Base-by-base conservation (phyloP, 225 moss, liverwort and hornwort species). In the Physcomitrium patens region DNA sequence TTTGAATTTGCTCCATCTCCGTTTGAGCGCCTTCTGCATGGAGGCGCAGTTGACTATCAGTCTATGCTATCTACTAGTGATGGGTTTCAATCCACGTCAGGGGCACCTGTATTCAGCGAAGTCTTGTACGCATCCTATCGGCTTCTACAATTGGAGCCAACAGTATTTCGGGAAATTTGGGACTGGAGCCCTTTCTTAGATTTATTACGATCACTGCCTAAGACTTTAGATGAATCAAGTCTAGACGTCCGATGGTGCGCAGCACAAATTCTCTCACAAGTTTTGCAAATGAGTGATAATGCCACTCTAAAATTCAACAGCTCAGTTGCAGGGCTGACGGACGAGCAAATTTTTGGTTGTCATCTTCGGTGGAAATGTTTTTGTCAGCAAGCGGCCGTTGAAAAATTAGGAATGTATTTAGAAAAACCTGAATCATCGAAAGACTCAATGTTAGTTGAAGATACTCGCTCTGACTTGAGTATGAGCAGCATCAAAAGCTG, bases 161-260 rank as follows among this genome's bases (percentile, higher is more conserved):
- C 86, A 17, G 82, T 78, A 56, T 97, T 97, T 61, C 87, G 97
- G 79, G 91, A 85, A 43, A 77, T 90, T 37, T 97, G 97, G 97
- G 93, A 97, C 69, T 97, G 97, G 97, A 94, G 94, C 80, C 86
- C 89, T 54, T 87, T 97, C 77, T 63, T 97, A 71, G 86, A 91
- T 84, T 83, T 97, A 47, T 85, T 97, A 48, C 85, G 83, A 46
- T 85, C 81, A 76, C 55, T 69, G 74, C 68, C 80, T 23, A 75
- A 60, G 63, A 74, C 60, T 74, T 52, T 80, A 81, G 86, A 79
- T 63, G 81, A 79, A 76, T 61, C 71, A 67, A 80, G 74, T 70
- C 58, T 86, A 75, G 97, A 97, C 81, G 83, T 94, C 67, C 89
- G 97, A 75, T 97, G 97, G 97, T 93, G 91, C 76, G 92, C 84